Percentiles rank a stretch among this genome's conserved stretches.
Conservation (phyloP, 345 rosid species). For the Eucalyptus sp. region DNA sequence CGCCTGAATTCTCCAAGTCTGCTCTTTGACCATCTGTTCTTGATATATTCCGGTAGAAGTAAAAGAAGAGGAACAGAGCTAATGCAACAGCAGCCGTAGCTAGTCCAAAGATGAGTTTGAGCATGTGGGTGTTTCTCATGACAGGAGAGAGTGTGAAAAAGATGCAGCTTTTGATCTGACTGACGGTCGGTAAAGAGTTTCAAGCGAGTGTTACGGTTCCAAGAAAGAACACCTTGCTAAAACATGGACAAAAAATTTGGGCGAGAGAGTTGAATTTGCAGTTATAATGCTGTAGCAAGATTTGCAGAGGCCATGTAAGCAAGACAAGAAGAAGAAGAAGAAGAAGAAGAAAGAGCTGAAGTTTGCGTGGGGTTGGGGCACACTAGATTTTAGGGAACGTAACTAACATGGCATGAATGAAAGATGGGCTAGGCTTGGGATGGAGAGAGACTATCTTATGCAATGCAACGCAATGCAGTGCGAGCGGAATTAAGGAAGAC, state of each 20-base stretch:
- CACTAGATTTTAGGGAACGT: neutral
- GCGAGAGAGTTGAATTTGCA: neutral
- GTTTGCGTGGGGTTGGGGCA: neutral
- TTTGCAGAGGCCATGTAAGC: neutral
- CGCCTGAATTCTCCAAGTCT: neutral
- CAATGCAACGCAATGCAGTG: neutral
- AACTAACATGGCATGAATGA: neutral
- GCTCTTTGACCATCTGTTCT: neutral
- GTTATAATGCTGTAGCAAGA: neutral
- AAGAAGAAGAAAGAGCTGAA: neutral
- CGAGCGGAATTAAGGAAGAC: neutral
- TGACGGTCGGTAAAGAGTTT: neutral
- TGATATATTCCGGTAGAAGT: neutral
- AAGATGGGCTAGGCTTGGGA: neutral
- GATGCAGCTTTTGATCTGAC: neutral
- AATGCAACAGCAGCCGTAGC: neutral
- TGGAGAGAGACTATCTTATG: neutral
- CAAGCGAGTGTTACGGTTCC: neutral
- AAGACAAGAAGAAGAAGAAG: neutral
- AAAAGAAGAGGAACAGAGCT: neutral
- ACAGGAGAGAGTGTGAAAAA: neutral
- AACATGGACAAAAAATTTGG: neutral
- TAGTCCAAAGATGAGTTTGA: neutral
- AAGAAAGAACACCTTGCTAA: neutral
- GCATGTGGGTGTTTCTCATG: conserved; percentile 24